A percentile compares a stretch with the other conserved stretches of the same genome.
Conservation (phyloP, 2,329 filamentous ascomycete genomes). For the Westerdykella aurantiaca region DNA sequence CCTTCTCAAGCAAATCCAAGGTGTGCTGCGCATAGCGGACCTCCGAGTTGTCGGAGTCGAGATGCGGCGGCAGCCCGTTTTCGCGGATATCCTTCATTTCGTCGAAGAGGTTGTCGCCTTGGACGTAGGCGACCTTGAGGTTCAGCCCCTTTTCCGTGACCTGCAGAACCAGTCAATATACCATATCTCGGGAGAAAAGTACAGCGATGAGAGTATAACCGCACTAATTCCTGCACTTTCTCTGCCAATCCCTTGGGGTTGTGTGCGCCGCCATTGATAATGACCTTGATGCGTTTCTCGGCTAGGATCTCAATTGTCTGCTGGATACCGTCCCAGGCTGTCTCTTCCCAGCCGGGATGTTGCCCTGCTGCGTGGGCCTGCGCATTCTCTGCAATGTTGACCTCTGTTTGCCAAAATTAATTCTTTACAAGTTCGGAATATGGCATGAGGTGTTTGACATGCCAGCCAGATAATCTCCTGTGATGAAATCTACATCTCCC, state of each 20-base stretch:
- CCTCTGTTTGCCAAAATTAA: conserved; percentile 23
- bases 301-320: conserved; percentile 43
- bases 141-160: conserved; percentile 29
- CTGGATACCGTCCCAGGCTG: conserved; percentile 46
- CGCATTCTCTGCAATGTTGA: conserved; percentile 45
- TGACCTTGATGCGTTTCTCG: conserved; percentile 49
- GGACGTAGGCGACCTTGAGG: conserved; percentile 43
- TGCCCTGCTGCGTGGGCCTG: conserved; percentile 37
- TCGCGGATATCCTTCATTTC: conserved; percentile 24
- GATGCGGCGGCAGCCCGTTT: conserved; percentile 38
- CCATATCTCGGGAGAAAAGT: not conserved
- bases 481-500: conserved; percentile 38
- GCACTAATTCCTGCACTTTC: conserved; percentile 39
- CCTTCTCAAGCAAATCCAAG: conserved; percentile 35
- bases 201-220: not conserved
- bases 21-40: conserved; percentile 34
- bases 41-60: conserved; percentile 38
- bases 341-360: conserved; percentile 43
- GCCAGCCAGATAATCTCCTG: conserved; percentile 39
- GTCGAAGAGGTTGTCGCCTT: conserved; percentile 43
- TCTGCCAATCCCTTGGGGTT: conserved; percentile 50
- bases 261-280: conserved; percentile 53
- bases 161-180: conserved; percentile 12
- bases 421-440: not conserved
- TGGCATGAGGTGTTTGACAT: not conserved